Evolutionary conservation across 352 stramenopile species (phyloP), one percentile per base, ranked within the genome.

Genomic region (Pythium chondricola): DNA sequence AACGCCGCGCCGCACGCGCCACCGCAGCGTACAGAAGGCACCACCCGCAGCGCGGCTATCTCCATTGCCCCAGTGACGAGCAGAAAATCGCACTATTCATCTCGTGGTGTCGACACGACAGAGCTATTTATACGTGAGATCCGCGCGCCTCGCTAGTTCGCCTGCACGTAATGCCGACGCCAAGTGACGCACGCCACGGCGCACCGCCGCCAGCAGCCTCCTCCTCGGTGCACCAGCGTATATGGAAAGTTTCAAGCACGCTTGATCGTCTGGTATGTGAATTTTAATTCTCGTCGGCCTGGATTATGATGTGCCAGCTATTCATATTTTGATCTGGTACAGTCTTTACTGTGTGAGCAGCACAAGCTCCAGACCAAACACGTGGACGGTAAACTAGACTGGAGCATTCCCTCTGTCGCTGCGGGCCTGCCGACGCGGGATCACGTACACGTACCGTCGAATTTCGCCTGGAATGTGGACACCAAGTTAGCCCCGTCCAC

Each of bases 161-260:
- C n/a, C n/a, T n/a, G n/a, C n/a, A n/a, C n/a, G n/a, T n/a, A n/a
- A n/a, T n/a, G n/a, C n/a, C n/a, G n/a, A n/a, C n/a, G n/a, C n/a
- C n/a, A n/a, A n/a, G n/a, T n/a, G n/a, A n/a, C n/a, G n/a, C n/a
- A n/a, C n/a, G n/a, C n/a, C n/a, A n/a, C n/a, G n/a, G n/a, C n/a
- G n/a, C n/a, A n/a, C n/a, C n/a, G n/a, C n/a, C n/a, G n/a, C n/a
- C n/a, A n/a, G n/a, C n/a, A n/a, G n/a, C n/a, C n/a, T n/a, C n/a
- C n/a, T n/a, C n/a, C n/a, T n/a, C n/a, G n/a, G n/a, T n/a, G n/a
- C 35, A 52, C 27, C 51, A 69, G 26, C 74, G 65, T 24, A 57
- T 78, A 33, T 86, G 72, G 53, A 77, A 74, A 60, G 74, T 86
- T 6, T 83, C 74, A 2, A 74, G 66, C 25, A 55, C 43, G 45